These are phyloP conservation scores for Ramaria sp. DNA, from an alignment of 768 basidiomycete species.

Conservation along the genomic window DNA sequence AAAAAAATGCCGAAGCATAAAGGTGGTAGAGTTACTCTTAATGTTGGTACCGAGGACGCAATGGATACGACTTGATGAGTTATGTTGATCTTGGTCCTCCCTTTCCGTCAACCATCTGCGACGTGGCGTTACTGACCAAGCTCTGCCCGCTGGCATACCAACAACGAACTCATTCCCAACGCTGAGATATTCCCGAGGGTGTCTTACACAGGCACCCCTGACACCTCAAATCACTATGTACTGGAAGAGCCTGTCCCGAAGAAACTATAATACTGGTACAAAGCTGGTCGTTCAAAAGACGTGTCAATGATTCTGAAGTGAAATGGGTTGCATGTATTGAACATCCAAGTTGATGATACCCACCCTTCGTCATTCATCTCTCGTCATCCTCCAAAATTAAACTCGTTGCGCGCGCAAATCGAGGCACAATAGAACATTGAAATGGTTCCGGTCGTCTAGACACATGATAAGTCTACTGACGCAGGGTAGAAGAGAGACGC, in stretches of 20 bases:
- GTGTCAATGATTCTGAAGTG: no score
- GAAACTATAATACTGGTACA: no score
- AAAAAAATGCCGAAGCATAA: constrained; percentile 3
- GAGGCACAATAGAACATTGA: neutral
- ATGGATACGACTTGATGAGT: constrained; percentile 2
- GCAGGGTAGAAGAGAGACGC: neutral
- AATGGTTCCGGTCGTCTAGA: neutral
- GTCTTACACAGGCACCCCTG: no score
- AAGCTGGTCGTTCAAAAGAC: no score
- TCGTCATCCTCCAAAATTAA: neutral
- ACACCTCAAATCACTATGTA: no score
- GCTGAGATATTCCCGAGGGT: no score
- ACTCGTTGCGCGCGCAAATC: neutral
- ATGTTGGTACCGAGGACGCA: neutral
- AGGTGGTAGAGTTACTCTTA: constrained; percentile 1
- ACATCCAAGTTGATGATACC: neutral
- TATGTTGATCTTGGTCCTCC: no score
- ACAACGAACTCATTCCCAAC: no score
- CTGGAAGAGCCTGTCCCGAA: no score
- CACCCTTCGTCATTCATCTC: neutral
- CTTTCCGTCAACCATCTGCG: no score
- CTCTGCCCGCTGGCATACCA: no score
- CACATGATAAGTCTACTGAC: neutral
- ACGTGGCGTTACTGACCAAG: no score
- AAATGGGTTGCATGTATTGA: neutral